Conservation (phyloP, 768 basidiomycete genomes). For the Stropharia rugosoannulata region DNA sequence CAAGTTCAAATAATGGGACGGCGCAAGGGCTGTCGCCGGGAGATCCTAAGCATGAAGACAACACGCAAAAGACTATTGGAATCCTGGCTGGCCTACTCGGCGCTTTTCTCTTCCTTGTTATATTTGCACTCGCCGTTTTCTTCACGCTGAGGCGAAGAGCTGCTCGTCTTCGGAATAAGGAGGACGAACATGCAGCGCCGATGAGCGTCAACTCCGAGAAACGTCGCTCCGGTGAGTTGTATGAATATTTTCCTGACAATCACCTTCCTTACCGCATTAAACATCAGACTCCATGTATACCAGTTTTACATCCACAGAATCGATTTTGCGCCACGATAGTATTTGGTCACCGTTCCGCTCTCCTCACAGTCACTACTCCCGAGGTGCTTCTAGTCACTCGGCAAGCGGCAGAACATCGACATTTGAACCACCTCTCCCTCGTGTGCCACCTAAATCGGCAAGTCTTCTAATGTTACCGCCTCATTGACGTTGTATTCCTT, state of each 20-base stretch:
- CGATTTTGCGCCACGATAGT: conserved; percentile 30
- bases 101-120: conserved; percentile 10
- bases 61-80: conserved; percentile 16
- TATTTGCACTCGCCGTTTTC: too few relatives aligned
- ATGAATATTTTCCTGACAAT: background rate
- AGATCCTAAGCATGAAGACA: background rate
- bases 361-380: conserved; percentile 17
- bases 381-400: conserved; percentile 12
- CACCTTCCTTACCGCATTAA: background rate
- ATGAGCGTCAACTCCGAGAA: background rate
- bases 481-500: background rate
- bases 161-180: too few relatives aligned
- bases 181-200: too few relatives aligned
- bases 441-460: conserved; percentile 23
- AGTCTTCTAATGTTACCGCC: background rate
- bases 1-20: background rate
- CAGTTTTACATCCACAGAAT: conserved; percentile 34
- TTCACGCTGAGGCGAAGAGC: too few relatives aligned
- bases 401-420: conserved; percentile 12
- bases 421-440: conserved; percentile 16
- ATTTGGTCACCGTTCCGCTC: conserved; percentile 23
- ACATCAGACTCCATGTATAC: conserved; percentile 33
- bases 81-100: conserved; percentile 27
- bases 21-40: background rate
- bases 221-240: conserved; percentile 20